Conservation (phyloP, 2,329 filamentous ascomycete species). For the Alternaria tenuissima region DNA sequence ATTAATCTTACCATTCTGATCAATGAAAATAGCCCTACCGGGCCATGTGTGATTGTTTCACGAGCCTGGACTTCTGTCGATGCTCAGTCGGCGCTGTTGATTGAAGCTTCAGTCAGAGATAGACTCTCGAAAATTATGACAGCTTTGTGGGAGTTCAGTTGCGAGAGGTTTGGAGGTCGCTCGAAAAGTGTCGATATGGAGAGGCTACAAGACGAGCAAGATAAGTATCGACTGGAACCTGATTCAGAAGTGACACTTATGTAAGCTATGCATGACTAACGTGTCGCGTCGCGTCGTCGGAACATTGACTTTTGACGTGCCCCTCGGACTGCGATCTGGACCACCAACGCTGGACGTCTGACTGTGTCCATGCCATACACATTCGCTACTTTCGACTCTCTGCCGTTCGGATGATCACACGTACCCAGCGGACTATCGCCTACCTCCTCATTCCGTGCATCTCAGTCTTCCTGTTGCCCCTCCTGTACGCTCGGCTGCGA, state of each 20-base stretch:
- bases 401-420: slow-evolving; percentile 6
- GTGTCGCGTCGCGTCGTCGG: not conserved
- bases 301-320: not conserved
- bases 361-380: not conserved
- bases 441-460: slow-evolving; percentile 7
- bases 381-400: not conserved
- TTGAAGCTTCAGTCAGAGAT: not conserved
- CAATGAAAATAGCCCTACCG: not conserved
- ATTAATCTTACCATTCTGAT: not conserved
- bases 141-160: too few relatives aligned
- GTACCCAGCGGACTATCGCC: not conserved
- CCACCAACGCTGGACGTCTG: not conserved
- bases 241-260: not conserved
- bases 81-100: not conserved
- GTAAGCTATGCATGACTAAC: not conserved
- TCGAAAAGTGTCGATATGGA: not conserved
- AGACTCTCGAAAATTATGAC: not conserved
- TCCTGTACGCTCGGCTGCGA: not conserved
- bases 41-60: not conserved
- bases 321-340: not conserved
- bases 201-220: not conserved
- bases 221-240: not conserved
- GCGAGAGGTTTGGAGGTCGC: not conserved
- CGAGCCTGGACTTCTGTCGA: too few relatives aligned
- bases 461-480: not conserved